Evolutionary conservation across 2,329 filamentous ascomycete genomes (phyloP), one percentile per base, ranked within the genome.

Genomic region (Pestalotiopsis sp.): DNA sequence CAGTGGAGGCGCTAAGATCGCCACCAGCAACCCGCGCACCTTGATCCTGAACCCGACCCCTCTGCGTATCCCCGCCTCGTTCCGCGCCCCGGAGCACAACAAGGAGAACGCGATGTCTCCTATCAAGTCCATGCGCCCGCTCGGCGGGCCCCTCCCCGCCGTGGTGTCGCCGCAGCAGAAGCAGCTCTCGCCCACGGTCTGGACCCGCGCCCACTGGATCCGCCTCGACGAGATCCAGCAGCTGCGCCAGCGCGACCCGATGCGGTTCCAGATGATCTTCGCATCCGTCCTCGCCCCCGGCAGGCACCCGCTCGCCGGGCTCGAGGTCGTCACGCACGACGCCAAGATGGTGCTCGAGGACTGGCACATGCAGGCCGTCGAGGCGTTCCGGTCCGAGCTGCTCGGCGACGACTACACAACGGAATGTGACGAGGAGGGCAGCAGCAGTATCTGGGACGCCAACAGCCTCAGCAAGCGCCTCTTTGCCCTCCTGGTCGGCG

Each of bases 341-440:
- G 79, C 83, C 74, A 76, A 77, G 4, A 79, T 90, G 78, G 70
- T 79, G 25, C 78, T 90, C 20, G 82, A 88, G 76, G 75, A 80
- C 68, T 89, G 87, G 87, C 88, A 90, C 69, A 76, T 89, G 20
- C 87, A 90, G 69, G 82, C 88, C 66, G 82, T 89, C 27, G 84
- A 88, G 68, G 87, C 84, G 3, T 90, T 89, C 72, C 78, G 77
- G 68, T 74, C 74, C 13, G 80, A 84, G 68, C 80, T 87, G 2
- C 83, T 82, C 20, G 81, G 79, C 11, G 31, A 27, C 27, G 55
- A n/a, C 5, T 20, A n/a, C 20, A 23, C 20, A 23, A 23, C 20
- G 20, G 20, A 23, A 23, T 23, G 2, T 23, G 20, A 23, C 20
- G 59, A 61, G 5, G 59, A 36, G 17, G 31, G 4, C 11, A 9